Evolutionary conservation across 768 basidiomycete genomes (phyloP), one percentile per base, ranked within the genome.

Genomic region (Kwoniella shandongensis): DNA sequence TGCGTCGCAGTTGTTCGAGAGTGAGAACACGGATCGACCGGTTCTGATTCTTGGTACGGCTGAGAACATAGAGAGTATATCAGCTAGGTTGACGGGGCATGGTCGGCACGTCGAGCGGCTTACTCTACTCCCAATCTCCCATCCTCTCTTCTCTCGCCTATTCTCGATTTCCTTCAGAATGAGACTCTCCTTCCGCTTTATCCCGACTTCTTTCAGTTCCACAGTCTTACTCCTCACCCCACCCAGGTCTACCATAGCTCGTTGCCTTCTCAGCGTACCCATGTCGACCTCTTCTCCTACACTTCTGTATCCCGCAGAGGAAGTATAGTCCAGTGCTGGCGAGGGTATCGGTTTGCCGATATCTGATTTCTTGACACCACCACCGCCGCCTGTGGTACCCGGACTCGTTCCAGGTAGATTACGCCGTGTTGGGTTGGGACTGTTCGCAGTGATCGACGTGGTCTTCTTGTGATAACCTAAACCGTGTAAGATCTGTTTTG

Each of bases 151-250:
- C 25, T 60, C 59, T 20, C 56, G 29, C 35, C 59, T 45, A 44
- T 50, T 54, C 32, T 50, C 59, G 39, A 54, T 60, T 41, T 60
- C 59, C 26, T 45, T 54, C 26, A 60, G 29, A 36, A 60, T 49
- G 1, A 49, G n/a, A 20, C 51, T 53, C 45, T 54, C 51, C 32
- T 38, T 39, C 29, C 58, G 44, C 23, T 39, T 41, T 18, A 48
- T n/a, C 10, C 35, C 54, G 17, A 1, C 26, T 4, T 13, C 30
- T 17, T 12, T 18, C 0, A n/a, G 20, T 26, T 42, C 44, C 7
- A 38, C n/a, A 45, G 23, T 45, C 35, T 49, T 36, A 4, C n/a
- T 8, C 26, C 44, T 48, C 15, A n/a, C n/a, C n/a, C 41, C 40
- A 30, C 27, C 29, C 7, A 60, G 26, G 32, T 60, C 59, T 2